Percentiles rank a stretch among this genome's conserved stretches.
These are phyloP conservation scores for Fusarium hostae DNA, from an alignment of 2,329 filamentous ascomycete genomes.

Conservation along the genomic window DNA sequence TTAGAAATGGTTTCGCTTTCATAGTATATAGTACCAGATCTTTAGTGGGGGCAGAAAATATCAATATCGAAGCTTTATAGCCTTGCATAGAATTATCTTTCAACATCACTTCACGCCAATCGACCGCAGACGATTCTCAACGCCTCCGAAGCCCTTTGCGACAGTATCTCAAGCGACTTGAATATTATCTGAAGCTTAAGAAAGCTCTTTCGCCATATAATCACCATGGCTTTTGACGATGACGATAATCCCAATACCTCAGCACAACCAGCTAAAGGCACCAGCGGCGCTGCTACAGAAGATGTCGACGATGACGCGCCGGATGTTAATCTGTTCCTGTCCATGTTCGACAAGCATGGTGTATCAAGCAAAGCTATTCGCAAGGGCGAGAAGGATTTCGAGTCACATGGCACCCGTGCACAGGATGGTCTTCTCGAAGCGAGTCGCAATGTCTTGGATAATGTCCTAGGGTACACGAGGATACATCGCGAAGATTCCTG, in stretches of 20 bases:
- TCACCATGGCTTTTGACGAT: constrained; percentile 57
- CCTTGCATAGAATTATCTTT: constrained; percentile 35
- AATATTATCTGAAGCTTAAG: not conserved
- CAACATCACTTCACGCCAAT: constrained; percentile 18
- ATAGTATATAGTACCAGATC: accelerated
- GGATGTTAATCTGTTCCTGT: constrained; percentile 81
- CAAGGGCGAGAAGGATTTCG: constrained; percentile 97
- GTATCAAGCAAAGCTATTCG: constrained; percentile 76
- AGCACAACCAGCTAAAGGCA: constrained; percentile 32
- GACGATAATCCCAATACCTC: constrained; percentile 53
- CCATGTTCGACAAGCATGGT: constrained; percentile 62
- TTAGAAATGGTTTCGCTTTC: accelerated
- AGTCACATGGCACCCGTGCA: constrained; percentile 86
- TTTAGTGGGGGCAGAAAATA: constrained; percentile 1
- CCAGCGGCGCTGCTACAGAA: constrained; percentile 54
- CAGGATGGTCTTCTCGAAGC: constrained; percentile 83
- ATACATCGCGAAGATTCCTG: constrained; percentile 76
- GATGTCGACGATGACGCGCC: constrained; percentile 82
- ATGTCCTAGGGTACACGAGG: constrained; percentile 81
- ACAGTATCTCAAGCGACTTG: not conserved
- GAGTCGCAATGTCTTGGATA: constrained; percentile 88
- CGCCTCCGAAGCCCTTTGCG: not conserved
- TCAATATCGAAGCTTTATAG: constrained; percentile 32
- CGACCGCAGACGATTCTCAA: not conserved
- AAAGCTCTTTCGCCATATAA: not conserved